phyloP scores from a whole-genome alignment of 495 filamentous ascomycete species.

The Clavariopsis aquatica region DNA sequence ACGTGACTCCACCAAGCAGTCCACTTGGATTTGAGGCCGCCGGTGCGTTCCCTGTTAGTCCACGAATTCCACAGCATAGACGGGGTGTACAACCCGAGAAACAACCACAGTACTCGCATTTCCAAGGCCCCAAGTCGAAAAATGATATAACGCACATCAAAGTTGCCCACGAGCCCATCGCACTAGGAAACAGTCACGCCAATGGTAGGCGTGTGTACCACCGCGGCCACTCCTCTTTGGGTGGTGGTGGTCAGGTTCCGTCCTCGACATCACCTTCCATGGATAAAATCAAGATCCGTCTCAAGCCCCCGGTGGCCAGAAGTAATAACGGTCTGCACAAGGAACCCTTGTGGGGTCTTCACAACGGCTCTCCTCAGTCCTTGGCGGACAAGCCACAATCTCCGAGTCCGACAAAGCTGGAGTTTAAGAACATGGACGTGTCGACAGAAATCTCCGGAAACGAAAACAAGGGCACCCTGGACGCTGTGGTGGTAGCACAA shows the following conservation, averaged over 20 bases:
- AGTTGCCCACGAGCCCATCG: constrained; percentile 20
- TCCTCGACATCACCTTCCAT: constrained; percentile 1
- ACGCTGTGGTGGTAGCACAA: background rate
- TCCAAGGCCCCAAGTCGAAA: constrained; percentile 6
- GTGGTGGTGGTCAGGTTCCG: constrained; percentile 9
- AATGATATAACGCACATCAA: constrained; percentile 9
- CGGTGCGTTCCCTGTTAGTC: constrained; percentile 22
- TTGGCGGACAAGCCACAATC: constrained; percentile 5
- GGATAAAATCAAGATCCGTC: constrained; percentile 12
- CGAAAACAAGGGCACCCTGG: background rate
- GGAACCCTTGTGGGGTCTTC: constrained; percentile 20
- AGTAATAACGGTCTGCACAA: constrained; percentile 14
- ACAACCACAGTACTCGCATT: background rate
- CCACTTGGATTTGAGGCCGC: constrained; percentile 7
- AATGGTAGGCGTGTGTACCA: background rate
- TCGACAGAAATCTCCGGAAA: constrained; percentile 5
- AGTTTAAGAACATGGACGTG: background rate
- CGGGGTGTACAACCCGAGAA: constrained; percentile 1
- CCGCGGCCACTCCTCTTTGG: background rate
- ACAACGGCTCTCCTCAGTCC: constrained; percentile 12
- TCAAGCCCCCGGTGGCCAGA: background rate
- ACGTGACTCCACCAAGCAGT: constrained; percentile 17
- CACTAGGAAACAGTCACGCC: background rate
- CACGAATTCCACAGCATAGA: constrained; percentile 10
- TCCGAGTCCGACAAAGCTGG: constrained; percentile 18